Base-by-base conservation (phyloP, 2,329 filamentous ascomycete species). In the Fusarium redolens region DNA sequence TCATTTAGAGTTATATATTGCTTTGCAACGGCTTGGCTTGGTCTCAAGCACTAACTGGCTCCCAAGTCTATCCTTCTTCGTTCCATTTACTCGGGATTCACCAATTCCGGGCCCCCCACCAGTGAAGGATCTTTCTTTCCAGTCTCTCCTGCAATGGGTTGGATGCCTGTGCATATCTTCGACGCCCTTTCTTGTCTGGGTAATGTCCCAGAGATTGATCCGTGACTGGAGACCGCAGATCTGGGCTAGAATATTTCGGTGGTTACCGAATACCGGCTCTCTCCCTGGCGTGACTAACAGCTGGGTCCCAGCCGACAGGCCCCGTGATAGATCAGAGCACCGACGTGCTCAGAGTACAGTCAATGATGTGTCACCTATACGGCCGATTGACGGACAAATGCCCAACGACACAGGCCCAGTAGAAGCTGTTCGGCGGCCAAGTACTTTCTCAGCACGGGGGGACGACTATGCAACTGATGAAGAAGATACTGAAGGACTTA, bases 401-500 rank as follows among this genome's bases (percentile, higher is more conserved):
- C 73, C 75, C 18, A 63, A 54, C 31, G 81, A 81, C 10, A 62
- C 78, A 3, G 72, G 62, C 2, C 63, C 76, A 44, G 81, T 74
- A 10, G 82, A 81, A 47, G 78, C 80, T 5, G 77, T 82, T 31
- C 80, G 85, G 44, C 81, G 85, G 30, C 83, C 84, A 30, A 86
- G 86, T 74, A 83, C 84, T 2, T 82, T 86, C 65, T 87, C 87
- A 0, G 79, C 81, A 14, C 79, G 85, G n/a, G 85, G 82, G 18
- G 86, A 87, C 63, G 88, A 89, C 44, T 88, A 87, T 65, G 85
- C 82, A 15, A 88, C 84, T 17, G 89, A 90, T 51, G 88, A 90
- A 59, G 88, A 89, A 54, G 88, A 88, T 20, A 82, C 86, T 18
- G 88, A 89, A 52, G 83, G 86, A 52, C 81, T 90, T 30, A 88